These are phyloP conservation scores for Aspergillus hancockii DNA, from an alignment of 495 filamentous ascomycete species.

Conservation along the genomic window DNA sequence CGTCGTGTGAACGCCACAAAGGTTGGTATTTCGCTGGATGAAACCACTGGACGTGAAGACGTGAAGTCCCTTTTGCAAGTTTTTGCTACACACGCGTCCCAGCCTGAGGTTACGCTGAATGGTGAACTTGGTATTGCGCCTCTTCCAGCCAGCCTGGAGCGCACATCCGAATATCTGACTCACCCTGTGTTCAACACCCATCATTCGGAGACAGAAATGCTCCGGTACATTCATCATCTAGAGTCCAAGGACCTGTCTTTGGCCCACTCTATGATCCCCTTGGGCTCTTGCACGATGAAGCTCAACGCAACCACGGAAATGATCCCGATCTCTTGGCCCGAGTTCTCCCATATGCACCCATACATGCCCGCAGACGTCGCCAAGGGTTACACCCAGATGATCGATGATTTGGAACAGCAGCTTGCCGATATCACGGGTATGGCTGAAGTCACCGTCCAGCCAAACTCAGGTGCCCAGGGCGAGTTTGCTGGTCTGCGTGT, in stretches of 20 bases:
- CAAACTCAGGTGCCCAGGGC: conserved; percentile 96
- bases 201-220: conserved; percentile 94
- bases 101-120: conserved; percentile 41
- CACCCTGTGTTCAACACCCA: conserved; percentile 97
- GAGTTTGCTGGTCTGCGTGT: conserved; percentile 94
- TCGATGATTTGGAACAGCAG: conserved; percentile 72
- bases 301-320: conserved; percentile 95
- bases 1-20: conserved; percentile 59
- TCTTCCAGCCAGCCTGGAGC: conserved; percentile 62
- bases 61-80: conserved; percentile 60
- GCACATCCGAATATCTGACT: conserved; percentile 76
- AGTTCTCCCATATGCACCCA: conserved; percentile 87
- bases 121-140: conserved; percentile 47
- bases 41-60: conserved; percentile 65
- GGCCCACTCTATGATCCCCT: conserved; percentile 96
- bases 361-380: conserved; percentile 66
- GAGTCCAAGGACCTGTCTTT: conserved; percentile 95
- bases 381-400: conserved; percentile 68
- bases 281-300: conserved; percentile 99
- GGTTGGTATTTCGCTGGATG: conserved; percentile 71
- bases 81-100: conserved; percentile 48
- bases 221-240: conserved; percentile 92
- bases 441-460: conserved; percentile 85
- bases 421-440: conserved; percentile 88
- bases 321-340: conserved; percentile 81